These are phyloP conservation scores for Mrakia frigida DNA, from an alignment of 768 basidiomycete species.

Conservation along the genomic window DNA sequence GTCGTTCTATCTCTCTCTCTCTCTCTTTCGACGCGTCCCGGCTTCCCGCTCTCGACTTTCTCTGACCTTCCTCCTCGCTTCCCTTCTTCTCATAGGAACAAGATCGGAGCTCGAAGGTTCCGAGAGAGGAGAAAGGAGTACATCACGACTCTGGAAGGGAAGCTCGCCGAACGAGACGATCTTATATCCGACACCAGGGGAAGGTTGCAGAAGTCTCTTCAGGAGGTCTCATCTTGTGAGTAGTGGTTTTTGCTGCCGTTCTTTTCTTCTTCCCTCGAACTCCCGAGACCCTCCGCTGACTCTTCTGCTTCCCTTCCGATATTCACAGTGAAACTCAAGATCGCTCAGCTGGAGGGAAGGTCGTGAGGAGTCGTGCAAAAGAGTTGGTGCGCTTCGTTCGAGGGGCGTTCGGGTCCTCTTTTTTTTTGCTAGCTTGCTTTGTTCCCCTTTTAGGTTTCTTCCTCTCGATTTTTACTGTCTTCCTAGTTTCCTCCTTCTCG, in stretches of 20 bases:
- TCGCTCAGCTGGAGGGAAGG: not conserved
- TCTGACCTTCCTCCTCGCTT: too few species aligned
- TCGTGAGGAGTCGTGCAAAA: not conserved
- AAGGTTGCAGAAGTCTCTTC: not conserved
- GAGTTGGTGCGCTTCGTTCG: too few species aligned
- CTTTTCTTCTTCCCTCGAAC: not conserved
- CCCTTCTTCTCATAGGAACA: constrained; percentile 9
- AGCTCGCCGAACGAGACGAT: constrained; percentile 21
- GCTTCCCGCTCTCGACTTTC: too few species aligned
- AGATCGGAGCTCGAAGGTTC: constrained; percentile 28
- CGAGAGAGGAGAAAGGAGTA: constrained; percentile 27
- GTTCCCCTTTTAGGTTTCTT: too few species aligned
- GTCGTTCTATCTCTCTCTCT: not conserved
- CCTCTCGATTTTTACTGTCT: not conserved
- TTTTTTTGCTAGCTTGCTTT: too few species aligned
- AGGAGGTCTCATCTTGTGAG: constrained; percentile 4
- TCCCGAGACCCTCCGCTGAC: not conserved
- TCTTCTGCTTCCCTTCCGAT: not conserved
- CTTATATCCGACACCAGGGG: not conserved
- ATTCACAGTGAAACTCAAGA: not conserved
- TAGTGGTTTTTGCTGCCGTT: not conserved
- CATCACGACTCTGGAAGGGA: constrained; percentile 22
- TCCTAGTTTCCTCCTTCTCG: not conserved
- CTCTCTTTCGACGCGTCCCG: not conserved
- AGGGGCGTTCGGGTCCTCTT: too few species aligned